Conservation (phyloP, 768 basidiomycete genomes). For the Paxillus ammoniavirescens region DNA sequence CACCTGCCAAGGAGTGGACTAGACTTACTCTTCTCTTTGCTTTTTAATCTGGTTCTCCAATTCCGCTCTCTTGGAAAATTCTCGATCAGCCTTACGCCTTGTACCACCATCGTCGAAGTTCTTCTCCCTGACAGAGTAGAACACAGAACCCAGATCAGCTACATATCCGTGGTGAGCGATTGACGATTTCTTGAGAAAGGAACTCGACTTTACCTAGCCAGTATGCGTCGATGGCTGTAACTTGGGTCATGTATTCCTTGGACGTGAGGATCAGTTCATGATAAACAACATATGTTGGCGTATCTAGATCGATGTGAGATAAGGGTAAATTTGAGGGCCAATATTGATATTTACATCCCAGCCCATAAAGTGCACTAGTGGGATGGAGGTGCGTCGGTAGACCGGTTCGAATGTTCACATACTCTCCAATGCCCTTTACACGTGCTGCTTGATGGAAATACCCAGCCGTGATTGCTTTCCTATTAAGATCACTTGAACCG, state of each 20-base stretch:
- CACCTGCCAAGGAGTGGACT: slow-evolving; percentile 5
- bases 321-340: not conserved
- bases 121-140: slow-evolving; percentile 98
- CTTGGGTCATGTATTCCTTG: slow-evolving; percentile 98
- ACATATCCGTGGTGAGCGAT: slow-evolving; percentile 12
- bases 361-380: slow-evolving; percentile 92
- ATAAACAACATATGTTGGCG: slow-evolving; percentile 95
- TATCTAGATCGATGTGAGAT: slow-evolving; percentile 51
- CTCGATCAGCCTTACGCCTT: slow-evolving; percentile 75
- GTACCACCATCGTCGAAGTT: slow-evolving; percentile 90
- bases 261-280: slow-evolving; percentile 95
- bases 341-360: slow-evolving; percentile 70
- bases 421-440: slow-evolving; percentile 99
- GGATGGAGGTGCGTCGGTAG: slow-evolving; percentile 95
- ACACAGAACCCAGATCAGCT: slow-evolving; percentile 95
- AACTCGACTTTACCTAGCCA: slow-evolving; percentile 75
- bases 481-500: slow-evolving; percentile 26
- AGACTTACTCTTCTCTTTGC: slow-evolving; percentile 63
- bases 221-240: slow-evolving; percentile 96
- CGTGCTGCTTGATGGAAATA: slow-evolving; percentile 99
- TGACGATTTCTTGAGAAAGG: not conserved
- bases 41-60: slow-evolving; percentile 89
- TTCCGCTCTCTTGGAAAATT: slow-evolving; percentile 90
- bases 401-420: slow-evolving; percentile 94
- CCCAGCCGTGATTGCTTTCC: slow-evolving; percentile 95